Conservation (phyloP, 2,329 filamentous ascomycete species). For the Xylaria digitata region DNA sequence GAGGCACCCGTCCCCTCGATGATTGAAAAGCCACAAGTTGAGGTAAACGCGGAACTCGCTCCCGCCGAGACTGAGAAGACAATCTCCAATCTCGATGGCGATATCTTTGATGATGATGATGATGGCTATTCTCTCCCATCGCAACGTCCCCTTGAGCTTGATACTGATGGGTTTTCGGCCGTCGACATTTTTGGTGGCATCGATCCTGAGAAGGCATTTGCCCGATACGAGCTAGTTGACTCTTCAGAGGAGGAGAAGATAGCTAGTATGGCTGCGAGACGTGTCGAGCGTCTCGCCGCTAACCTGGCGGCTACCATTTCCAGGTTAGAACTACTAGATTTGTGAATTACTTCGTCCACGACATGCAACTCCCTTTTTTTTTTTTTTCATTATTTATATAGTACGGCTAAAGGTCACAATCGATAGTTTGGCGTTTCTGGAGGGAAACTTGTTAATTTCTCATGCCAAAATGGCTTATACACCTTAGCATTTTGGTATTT, state of each 20-base stretch:
- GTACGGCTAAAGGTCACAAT: neutral
- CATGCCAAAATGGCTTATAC: neutral
- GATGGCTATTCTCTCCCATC: slow-evolving; percentile 40
- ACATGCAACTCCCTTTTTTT: slow-evolving; percentile 11
- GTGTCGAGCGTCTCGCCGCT: slow-evolving; percentile 62
- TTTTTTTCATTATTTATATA: slow-evolving; percentile 5
- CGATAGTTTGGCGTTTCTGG: slow-evolving; percentile 27
- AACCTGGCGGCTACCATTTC: slow-evolving; percentile 52
- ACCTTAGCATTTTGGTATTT: slow-evolving; percentile 4
- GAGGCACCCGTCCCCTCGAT: slow-evolving; percentile 56
- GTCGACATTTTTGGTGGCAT: slow-evolving; percentile 65
- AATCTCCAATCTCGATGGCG: slow-evolving; percentile 58
- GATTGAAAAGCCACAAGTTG: slow-evolving; percentile 49
- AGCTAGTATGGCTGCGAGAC: slow-evolving; percentile 59
- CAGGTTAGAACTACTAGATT: slow-evolving; percentile 53
- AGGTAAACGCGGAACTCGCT: slow-evolving; percentile 45
- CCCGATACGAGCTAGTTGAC: slow-evolving; percentile 73
- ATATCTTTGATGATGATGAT: slow-evolving; percentile 68
- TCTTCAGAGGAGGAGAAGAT: slow-evolving; percentile 61
- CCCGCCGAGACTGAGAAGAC: slow-evolving; percentile 47
- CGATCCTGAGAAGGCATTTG: slow-evolving; percentile 71
- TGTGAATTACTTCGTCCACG: slow-evolving; percentile 40
- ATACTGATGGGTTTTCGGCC: slow-evolving; percentile 56
- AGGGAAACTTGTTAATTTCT: neutral
- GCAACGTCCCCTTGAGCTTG: slow-evolving; percentile 53